Percentiles rank a stretch among this genome's conserved stretches.
Conservation (phyloP, 1,284 basidiomycete genomes). For the Cryptococcus maquisensis region DNA sequence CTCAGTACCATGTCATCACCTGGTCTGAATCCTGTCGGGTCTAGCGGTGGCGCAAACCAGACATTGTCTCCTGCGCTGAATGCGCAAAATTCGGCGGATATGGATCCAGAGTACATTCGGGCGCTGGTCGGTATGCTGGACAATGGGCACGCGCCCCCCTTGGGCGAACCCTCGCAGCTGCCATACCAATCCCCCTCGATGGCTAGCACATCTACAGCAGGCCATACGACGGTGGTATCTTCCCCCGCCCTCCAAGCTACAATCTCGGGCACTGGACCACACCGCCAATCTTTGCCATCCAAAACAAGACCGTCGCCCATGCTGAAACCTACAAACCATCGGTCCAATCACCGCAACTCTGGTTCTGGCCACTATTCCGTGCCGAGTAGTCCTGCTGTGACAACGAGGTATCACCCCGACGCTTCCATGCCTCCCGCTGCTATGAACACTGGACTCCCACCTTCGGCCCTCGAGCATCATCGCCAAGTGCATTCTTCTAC, state of each 20-base stretch:
- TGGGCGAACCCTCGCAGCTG: constrained; percentile 8
- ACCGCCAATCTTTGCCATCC: constrained; percentile 36
- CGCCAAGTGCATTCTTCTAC: constrained; percentile 20
- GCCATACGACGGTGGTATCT: constrained; percentile 10
- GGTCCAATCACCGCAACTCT: constrained; percentile 22
- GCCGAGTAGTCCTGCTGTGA: constrained; percentile 28
- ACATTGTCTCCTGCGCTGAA: constrained; percentile 43
- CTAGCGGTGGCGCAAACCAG: constrained; percentile 44
- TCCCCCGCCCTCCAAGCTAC: constrained; percentile 12
- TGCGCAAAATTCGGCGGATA: constrained; percentile 32
- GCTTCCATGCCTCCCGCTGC: constrained; percentile 5
- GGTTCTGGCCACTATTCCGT: constrained; percentile 13
- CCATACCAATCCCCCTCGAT: constrained; percentile 12
- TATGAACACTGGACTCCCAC: constrained; percentile 29
- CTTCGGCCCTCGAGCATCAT: constrained; percentile 37
- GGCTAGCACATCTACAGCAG: constrained; percentile 9
- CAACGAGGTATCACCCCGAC: constrained; percentile 16
- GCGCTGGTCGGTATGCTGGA: constrained; percentile 37
- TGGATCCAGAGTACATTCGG: constrained; percentile 40
- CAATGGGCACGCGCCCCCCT: constrained; percentile 2
- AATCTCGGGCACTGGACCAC: constrained; percentile 30
- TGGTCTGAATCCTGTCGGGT: constrained; percentile 41
- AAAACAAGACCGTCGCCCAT: constrained; percentile 47
- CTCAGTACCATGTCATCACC: constrained; percentile 39
- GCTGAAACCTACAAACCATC: constrained; percentile 46